These are phyloP conservation scores for Neofusicoccum cordaticola DNA, from an alignment of 2,329 filamentous ascomycete species.

Conservation along the genomic window DNA sequence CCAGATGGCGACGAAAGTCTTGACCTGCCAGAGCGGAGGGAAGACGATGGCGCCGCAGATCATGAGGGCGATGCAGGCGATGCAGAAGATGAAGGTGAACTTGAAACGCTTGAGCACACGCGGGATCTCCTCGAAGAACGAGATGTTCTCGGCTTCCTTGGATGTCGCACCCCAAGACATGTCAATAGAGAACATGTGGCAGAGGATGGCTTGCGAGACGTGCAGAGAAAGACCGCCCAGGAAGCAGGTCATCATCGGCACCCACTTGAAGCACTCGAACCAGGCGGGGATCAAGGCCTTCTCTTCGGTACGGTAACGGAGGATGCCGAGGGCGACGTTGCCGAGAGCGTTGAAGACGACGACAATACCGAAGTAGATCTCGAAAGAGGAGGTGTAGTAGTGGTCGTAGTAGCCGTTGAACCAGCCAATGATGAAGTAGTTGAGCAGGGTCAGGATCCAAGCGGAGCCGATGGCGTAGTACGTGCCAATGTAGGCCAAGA, in stretches of 20 bases:
- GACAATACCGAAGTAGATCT: conserved; percentile 77
- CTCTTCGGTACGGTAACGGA: conserved; percentile 70
- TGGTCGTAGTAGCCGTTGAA: conserved; percentile 73
- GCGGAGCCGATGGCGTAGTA: conserved; percentile 77
- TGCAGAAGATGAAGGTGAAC: conserved; percentile 53
- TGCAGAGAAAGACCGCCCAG: conserved; percentile 41
- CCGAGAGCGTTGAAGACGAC: conserved; percentile 74
- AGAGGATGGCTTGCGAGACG: conserved; percentile 39
- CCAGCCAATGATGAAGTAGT: conserved; percentile 76
- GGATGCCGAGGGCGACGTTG: conserved; percentile 67
- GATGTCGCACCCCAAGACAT: conserved; percentile 56
- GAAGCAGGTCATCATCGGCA: conserved; percentile 44
- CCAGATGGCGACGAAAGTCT: conserved; percentile 58
- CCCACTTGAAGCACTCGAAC: conserved; percentile 64
- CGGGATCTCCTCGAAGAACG: conserved; percentile 57
- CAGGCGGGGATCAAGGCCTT: conserved; percentile 55
- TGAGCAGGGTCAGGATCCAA: conserved; percentile 69
- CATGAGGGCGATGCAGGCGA: conserved; percentile 47
- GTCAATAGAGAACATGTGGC: conserved; percentile 40
- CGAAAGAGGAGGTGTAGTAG: conserved; percentile 73
- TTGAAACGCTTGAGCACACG: conserved; percentile 57
- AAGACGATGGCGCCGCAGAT: conserved; percentile 48
- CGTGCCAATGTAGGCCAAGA: conserved; percentile 74
- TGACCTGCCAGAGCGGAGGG: conserved; percentile 56
- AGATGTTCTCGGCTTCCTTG: conserved; percentile 57